Conservation (phyloP, 163 green algal species). For the Scenedesmus sp. region DNA sequence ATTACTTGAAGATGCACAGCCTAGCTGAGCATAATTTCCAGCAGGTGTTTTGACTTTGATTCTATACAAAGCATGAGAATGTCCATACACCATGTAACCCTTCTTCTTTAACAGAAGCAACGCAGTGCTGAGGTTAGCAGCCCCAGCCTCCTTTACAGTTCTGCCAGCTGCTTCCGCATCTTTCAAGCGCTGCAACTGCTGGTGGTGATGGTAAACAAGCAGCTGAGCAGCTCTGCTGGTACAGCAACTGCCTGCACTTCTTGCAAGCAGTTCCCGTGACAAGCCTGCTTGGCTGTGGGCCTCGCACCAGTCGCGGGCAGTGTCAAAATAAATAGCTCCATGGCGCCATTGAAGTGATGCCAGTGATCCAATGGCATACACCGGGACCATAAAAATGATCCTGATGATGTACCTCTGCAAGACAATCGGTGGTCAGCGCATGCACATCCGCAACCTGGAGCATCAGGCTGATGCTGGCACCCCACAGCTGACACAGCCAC, state of each 20-base stretch:
- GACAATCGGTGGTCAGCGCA: not conserved
- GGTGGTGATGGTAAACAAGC: not conserved
- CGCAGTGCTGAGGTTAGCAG: not conserved
- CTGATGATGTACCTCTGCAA: constrained; percentile 96
- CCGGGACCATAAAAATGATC: constrained; percentile 98
- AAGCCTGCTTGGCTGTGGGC: not conserved
- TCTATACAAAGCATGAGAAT: too few species aligned
- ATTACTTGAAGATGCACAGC: not conserved
- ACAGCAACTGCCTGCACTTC: not conserved
- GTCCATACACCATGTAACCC: too few species aligned
- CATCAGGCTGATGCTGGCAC: not conserved
- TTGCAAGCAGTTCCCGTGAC: too few species aligned
- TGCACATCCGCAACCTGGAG: not conserved
- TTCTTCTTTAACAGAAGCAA: not conserved
- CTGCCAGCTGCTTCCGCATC: not conserved
- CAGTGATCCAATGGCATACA: constrained; percentile 93
- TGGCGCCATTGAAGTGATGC: constrained; percentile 84
- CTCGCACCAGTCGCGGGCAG: constrained; percentile 89
- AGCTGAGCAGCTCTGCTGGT: not conserved
- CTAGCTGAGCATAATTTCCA: too few species aligned
- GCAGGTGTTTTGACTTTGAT: too few species aligned
- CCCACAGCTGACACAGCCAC: not conserved
- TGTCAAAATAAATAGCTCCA: constrained; percentile 92
- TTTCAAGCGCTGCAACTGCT: not conserved
- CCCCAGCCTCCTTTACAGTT: not conserved